Conservation (phyloP, 805 yeast genomes). For the Candida silvicultrix region DNA sequence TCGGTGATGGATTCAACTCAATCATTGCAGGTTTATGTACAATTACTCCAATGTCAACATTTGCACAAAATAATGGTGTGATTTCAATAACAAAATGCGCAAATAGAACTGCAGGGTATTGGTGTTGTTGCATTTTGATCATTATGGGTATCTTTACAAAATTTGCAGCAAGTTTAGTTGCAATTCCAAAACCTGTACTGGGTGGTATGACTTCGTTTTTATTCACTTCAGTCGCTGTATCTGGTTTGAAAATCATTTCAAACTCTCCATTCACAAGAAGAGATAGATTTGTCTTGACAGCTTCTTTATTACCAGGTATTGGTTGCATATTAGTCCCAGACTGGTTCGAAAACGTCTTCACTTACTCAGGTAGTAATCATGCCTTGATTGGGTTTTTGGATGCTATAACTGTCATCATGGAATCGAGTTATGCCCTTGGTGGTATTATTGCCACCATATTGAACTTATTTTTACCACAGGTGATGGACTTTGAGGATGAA, state of each 20-base stretch:
- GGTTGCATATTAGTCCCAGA: conserved; percentile 58
- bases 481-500: conserved; percentile 36
- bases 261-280: conserved; percentile 51
- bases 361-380: conserved; percentile 55
- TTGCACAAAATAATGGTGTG: conserved; percentile 95
- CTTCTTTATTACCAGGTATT: conserved; percentile 57
- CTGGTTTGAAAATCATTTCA: conserved; percentile 64
- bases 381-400: conserved; percentile 55
- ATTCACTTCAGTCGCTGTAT: conserved; percentile 70
- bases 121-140: conserved; percentile 72
- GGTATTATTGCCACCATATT: conserved; percentile 59
- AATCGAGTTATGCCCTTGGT: conserved; percentile 66
- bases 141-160: conserved; percentile 86
- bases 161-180: conserved; percentile 81
- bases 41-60: conserved; percentile 81
- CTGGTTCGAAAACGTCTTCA: conserved; percentile 62
- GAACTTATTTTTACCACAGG: conserved; percentile 58
- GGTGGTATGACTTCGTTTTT: conserved; percentile 87
- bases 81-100: conserved; percentile 90
- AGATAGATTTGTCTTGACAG: conserved; percentile 67
- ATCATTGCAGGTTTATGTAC: conserved; percentile 73
- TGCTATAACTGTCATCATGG: conserved; percentile 65
- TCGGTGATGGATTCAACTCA: conserved; percentile 84
- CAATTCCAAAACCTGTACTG: conserved; percentile 72
- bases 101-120: conserved; percentile 70